Evolutionary conservation across 1,284 basidiomycete species (phyloP).

Genomic region (Cutaneotrichosporon sp.): DNA sequence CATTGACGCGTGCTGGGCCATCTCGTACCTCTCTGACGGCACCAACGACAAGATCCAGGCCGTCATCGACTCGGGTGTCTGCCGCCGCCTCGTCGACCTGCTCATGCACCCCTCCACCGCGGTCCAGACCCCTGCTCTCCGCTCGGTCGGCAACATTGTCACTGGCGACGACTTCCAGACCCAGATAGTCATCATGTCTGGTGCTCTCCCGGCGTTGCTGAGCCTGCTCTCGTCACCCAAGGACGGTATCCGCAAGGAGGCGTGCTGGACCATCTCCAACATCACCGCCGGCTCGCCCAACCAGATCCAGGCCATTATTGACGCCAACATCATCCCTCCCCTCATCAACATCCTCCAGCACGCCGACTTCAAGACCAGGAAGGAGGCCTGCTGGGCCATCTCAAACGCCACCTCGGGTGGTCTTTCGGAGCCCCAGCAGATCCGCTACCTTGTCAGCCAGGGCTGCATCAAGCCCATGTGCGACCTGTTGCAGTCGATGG

Average conservation of each 20-base stretch:
- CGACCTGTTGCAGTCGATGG: constrained; percentile 93
- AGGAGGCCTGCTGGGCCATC: constrained; percentile 99
- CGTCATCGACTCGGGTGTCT: constrained; percentile 97
- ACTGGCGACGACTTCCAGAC: constrained; percentile 99
- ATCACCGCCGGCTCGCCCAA: constrained; percentile 94
- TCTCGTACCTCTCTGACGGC: constrained; percentile 98
- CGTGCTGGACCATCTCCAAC: constrained; percentile 99
- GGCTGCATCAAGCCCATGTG: constrained; percentile 99
- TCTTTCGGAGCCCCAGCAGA: constrained; percentile 93
- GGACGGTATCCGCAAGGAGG: constrained; percentile 86
- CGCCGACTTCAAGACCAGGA: constrained; percentile 98
- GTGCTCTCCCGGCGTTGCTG: constrained; percentile 88
- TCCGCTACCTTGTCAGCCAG: constrained; percentile 95
- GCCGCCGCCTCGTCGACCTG: constrained; percentile 93
- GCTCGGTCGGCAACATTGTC: constrained; percentile 98
- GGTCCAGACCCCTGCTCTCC: constrained; percentile 97
- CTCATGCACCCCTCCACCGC: constrained; percentile 97
- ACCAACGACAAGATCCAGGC: constrained; percentile 99
- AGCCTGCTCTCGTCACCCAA: constrained; percentile 90
- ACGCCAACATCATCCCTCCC: constrained; percentile 83
- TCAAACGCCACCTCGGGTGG: constrained; percentile 99
- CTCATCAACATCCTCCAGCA: constrained; percentile 97
- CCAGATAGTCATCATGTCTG: constrained; percentile 95
- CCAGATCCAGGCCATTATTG: constrained; percentile 83
- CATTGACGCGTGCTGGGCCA: constrained; percentile 99